A percentile compares a stretch with the other conserved stretches of the same genome.
Conservation (phyloP, 257 asterid species). For the Solanum chmielewskii region DNA sequence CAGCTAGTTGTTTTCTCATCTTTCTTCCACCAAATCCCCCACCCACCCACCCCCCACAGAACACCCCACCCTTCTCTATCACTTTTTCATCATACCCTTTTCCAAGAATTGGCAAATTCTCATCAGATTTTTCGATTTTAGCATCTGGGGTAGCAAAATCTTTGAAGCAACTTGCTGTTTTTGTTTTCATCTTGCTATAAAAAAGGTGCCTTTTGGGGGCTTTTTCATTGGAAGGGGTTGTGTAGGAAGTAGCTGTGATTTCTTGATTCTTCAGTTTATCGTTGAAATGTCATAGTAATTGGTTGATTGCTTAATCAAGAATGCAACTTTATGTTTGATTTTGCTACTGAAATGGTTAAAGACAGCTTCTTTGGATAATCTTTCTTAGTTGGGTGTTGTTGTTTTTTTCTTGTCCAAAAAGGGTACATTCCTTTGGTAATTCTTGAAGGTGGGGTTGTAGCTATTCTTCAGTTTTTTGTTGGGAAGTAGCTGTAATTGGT, state of each 20-base stretch:
- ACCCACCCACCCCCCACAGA: neutral
- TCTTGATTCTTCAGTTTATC: neutral
- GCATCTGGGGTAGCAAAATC: neutral
- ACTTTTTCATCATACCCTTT: conserved; percentile 8
- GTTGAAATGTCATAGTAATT: neutral
- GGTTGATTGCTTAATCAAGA: neutral
- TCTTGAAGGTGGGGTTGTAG: neutral
- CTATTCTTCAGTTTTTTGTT: neutral
- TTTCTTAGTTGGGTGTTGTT: neutral
- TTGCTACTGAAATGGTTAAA: neutral
- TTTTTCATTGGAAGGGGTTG: neutral
- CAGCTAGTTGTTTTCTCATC: neutral
- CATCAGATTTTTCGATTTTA: conserved; percentile 4
- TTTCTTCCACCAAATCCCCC: neutral
- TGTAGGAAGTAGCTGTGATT: neutral
- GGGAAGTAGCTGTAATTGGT: neutral
- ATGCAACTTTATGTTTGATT: neutral
- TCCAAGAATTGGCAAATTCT: conserved; percentile 16
- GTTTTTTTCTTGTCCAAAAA: neutral
- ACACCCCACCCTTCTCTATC: neutral
- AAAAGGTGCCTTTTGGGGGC: neutral
- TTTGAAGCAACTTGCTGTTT: neutral
- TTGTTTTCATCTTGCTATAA: neutral
- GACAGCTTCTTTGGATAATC: neutral
- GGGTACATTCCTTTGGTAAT: neutral